Evolutionary conservation across 805 yeast genomes (phyloP).

Genomic region (Candida palmyrensis): DNA sequence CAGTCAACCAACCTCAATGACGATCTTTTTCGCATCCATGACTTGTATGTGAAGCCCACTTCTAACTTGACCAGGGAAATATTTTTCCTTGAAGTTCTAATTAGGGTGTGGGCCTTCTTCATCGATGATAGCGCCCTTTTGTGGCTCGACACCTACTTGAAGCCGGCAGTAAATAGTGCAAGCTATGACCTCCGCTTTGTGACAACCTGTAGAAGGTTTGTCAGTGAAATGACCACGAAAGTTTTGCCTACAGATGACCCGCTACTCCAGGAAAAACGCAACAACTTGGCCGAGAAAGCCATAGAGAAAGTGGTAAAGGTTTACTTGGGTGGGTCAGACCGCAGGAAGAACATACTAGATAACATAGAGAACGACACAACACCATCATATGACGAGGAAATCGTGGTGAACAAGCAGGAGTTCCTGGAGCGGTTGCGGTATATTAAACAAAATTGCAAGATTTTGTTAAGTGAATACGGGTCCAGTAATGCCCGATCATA

Average conservation of each 20-base stretch:
- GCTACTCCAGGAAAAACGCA: conserved; percentile 13
- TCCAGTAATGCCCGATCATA: conserved; percentile 29
- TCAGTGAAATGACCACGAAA: conserved; percentile 15
- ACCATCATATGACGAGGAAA: too few species aligned
- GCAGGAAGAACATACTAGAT: conserved; percentile 13
- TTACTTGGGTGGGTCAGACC: conserved; percentile 16
- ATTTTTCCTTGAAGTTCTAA: conserved; percentile 35
- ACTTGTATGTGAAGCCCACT: conserved; percentile 21
- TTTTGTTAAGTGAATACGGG: conserved; percentile 39
- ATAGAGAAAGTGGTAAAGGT: conserved; percentile 21
- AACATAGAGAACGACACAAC: too few species aligned
- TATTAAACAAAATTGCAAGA: conserved; percentile 38
- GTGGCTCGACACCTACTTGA: conserved; percentile 48
- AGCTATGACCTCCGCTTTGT: conserved; percentile 42
- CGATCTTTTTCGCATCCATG: conserved; percentile 32
- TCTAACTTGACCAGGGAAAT: conserved; percentile 27
- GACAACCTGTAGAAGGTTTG: conserved; percentile 22
- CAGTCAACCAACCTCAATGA: conserved; percentile 27
- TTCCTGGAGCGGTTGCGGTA: conserved; percentile 47
- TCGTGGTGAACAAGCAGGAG: conserved; percentile 23
- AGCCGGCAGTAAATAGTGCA: conserved; percentile 55
- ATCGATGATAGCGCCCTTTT: conserved; percentile 25
- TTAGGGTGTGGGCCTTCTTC: conserved; percentile 26
- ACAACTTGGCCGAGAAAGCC: conserved; percentile 15
- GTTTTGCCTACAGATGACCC: conserved; percentile 16